A percentile compares a stretch with the other conserved stretches of the same genome.
These are phyloP conservation scores for Trypanosoma cruzi DNA, from an alignment of 208 protist species.

Conservation along the genomic window DNA sequence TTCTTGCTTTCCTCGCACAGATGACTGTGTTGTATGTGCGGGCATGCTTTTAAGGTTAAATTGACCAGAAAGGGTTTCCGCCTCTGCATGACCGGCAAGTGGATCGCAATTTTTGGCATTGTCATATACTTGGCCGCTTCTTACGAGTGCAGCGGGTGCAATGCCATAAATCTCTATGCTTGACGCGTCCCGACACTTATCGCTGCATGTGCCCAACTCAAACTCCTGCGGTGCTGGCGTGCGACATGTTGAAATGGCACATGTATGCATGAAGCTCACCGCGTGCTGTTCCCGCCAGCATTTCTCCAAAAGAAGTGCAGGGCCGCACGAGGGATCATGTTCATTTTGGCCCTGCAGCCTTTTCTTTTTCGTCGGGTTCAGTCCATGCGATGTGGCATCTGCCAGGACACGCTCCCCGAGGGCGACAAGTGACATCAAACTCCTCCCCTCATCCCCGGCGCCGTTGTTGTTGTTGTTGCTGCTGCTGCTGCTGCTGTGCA, in stretches of 20 bases:
- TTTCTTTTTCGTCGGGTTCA: conserved; percentile 31
- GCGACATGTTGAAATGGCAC: conserved; percentile 1
- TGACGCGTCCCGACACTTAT: conserved; percentile 24
- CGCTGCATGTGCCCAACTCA: conserved; percentile 17
- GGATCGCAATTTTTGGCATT: conserved; percentile 35
- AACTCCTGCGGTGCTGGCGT: conserved; percentile 25
- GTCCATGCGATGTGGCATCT: conserved; percentile 32
- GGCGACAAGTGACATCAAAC: conserved; percentile 37
- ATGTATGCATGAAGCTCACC: conserved; percentile 55
- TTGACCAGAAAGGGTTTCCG: conserved; percentile 46
- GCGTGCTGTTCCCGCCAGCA: conserved; percentile 51
- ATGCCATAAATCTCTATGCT: conserved; percentile 62
- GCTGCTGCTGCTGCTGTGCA: conserved; percentile 24
- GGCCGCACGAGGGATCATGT: conserved; percentile 23
- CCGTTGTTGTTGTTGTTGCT: conserved; percentile 41
- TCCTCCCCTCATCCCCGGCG: neutral
- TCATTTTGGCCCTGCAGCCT: conserved; percentile 8
- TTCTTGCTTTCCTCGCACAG: conserved; percentile 43
- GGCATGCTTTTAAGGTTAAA: conserved; percentile 21
- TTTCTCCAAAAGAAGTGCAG: conserved; percentile 41
- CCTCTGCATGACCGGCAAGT: conserved; percentile 43
- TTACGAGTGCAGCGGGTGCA: conserved; percentile 36
- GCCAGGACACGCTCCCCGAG: conserved; percentile 68
- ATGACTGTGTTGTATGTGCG: conserved; percentile 30
- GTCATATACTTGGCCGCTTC: conserved; percentile 34